Evolutionary conservation across 208 protist genomes (phyloP).

Genomic region (Tritrichomonas foetus): DNA sequence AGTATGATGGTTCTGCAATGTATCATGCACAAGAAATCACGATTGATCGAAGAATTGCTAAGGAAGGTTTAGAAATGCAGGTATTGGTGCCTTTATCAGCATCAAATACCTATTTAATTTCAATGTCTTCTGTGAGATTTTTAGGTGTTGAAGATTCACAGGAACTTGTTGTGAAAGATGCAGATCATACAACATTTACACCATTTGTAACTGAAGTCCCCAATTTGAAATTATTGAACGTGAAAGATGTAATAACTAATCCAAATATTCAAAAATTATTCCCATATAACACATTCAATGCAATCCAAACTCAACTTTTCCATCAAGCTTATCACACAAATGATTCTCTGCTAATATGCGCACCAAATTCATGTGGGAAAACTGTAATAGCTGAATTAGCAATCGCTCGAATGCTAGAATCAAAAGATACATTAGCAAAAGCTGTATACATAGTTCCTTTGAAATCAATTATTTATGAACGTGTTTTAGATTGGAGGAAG

Average conservation of each 20-base stretch:
- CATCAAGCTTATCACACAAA: slow-evolving; percentile 83
- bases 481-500: slow-evolving; percentile 87
- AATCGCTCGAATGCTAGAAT: slow-evolving; percentile 82
- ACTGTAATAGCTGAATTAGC: slow-evolving; percentile 95
- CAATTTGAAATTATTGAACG: background rate
- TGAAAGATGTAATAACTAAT: background rate
- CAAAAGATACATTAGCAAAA: slow-evolving; percentile 61
- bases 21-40: slow-evolving; percentile 7
- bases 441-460: slow-evolving; percentile 97
- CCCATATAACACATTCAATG: slow-evolving; percentile 92
- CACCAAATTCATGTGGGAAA: slow-evolving; percentile 92
- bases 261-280: slow-evolving; percentile 59
- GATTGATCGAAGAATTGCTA: background rate
- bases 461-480: slow-evolving; percentile 97
- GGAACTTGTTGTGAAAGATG: background rate
- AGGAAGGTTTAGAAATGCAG: background rate
- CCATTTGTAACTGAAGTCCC: background rate
- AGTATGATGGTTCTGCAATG: background rate
- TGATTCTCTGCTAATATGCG: slow-evolving; percentile 90
- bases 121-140: background rate
- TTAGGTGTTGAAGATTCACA: slow-evolving; percentile 33
- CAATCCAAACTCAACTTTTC: slow-evolving; percentile 87
- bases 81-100: background rate
- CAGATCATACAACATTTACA: background rate
- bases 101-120: background rate